Conservation (phyloP, 108 stramenopile species). For the Skeletonema costatum region DNA sequence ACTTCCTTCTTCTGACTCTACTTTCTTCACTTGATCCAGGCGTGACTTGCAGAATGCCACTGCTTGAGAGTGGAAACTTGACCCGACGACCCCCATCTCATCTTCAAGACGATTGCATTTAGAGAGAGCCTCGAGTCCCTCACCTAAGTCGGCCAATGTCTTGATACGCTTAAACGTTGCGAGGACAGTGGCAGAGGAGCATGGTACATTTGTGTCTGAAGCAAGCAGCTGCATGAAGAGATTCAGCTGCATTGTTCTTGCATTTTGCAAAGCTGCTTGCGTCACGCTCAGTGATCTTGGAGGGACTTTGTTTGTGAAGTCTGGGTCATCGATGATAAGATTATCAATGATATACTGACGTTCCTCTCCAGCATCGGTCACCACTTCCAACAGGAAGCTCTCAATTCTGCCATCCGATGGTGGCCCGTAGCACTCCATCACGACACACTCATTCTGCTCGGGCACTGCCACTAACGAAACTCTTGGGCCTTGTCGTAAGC, state of each 20-base stretch:
- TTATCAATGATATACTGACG: conserved; percentile 32
- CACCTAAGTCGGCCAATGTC: conserved; percentile 64
- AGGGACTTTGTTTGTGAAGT: not conserved
- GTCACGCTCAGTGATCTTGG: not conserved
- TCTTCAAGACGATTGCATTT: conserved; percentile 61
- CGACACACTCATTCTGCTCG: conserved; percentile 38
- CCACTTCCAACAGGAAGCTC: conserved; percentile 35
- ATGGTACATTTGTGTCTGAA: conserved; percentile 63
- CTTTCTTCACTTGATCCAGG: conserved; percentile 55
- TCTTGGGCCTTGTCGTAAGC: conserved; percentile 60
- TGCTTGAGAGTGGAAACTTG: conserved; percentile 67
- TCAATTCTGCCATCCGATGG: conserved; percentile 32
- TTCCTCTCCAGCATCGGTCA: not conserved
- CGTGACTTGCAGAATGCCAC: conserved; percentile 60
- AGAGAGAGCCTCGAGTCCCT: conserved; percentile 69
- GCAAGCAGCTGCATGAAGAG: conserved; percentile 72
- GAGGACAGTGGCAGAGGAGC: conserved; percentile 56
- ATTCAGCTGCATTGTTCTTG: conserved; percentile 64
- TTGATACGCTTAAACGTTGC: conserved; percentile 67
- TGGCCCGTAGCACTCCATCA: conserved; percentile 37
- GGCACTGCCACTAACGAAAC: conserved; percentile 53
- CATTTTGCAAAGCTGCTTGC: conserved; percentile 18
- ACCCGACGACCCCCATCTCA: conserved; percentile 65
- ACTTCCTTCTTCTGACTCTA: conserved; percentile 39
- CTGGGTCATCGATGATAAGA: conserved; percentile 32